Evolutionary conservation across 371 early-diverging fungal genomes (phyloP).

Genomic region (Mortierella sp.): DNA sequence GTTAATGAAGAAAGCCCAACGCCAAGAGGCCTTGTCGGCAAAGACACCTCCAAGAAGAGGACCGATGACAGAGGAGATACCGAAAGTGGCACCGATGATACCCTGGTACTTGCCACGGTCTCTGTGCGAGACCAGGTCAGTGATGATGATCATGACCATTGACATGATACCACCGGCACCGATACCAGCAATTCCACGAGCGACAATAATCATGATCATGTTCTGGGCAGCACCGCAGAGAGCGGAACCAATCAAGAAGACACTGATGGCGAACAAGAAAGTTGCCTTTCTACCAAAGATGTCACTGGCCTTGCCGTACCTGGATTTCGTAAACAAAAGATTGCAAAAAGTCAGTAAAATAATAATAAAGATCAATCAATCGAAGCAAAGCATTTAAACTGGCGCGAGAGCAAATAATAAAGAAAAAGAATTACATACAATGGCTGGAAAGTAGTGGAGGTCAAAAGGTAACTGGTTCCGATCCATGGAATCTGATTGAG

Average conservation of each 20-base stretch:
- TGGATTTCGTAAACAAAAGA: neutral
- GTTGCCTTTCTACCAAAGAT: constrained; percentile 76
- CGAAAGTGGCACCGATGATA: constrained; percentile 62
- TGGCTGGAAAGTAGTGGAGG: constrained; percentile 66
- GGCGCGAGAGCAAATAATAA: neutral
- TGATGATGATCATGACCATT: constrained; percentile 64
- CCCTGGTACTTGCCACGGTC: constrained; percentile 64
- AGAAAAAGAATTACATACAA: constrained; percentile 15
- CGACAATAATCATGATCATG: constrained; percentile 76
- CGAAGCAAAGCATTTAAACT: no score
- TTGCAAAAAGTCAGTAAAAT: neutral
- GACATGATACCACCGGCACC: constrained; percentile 75
- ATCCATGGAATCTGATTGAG: constrained; percentile 75
- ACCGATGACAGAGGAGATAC: constrained; percentile 74
- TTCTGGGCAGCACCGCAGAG: constrained; percentile 76
- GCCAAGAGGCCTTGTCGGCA: constrained; percentile 73
- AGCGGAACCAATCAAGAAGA: constrained; percentile 75
- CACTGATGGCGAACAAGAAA: constrained; percentile 68
- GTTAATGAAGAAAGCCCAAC: constrained; percentile 78
- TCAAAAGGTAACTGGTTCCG: constrained; percentile 72
- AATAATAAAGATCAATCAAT: neutral
- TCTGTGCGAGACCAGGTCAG: constrained; percentile 61
- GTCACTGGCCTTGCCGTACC: constrained; percentile 57
- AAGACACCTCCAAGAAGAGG: constrained; percentile 81
- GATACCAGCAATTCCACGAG: constrained; percentile 68